A percentile compares a stretch with the other conserved stretches of the same genome.
phyloP scores from a whole-genome alignment of 2,329 filamentous ascomycete genomes.

The Colletotrichum eleusines region DNA sequence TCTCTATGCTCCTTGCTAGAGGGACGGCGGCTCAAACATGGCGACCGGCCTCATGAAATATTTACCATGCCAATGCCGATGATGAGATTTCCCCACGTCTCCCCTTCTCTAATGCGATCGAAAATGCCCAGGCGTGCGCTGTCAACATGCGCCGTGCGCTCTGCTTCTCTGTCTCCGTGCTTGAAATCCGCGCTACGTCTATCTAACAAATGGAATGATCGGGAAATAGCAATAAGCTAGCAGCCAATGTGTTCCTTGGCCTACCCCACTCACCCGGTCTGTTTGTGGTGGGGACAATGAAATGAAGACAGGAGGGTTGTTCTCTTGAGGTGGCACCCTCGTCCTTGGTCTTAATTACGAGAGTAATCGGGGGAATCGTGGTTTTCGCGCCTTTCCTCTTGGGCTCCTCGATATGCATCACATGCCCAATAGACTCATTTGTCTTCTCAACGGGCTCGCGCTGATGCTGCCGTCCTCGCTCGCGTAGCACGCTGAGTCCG shows the following conservation, averaged over 20 bases:
- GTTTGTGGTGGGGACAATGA: not conserved
- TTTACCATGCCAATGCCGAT: constrained; percentile 15
- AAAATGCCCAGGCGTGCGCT: not conserved
- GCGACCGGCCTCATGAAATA: not conserved
- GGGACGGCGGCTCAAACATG: not conserved
- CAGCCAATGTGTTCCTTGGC: not conserved
- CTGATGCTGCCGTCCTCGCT: constrained; percentile 79
- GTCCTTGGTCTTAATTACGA: not conserved
- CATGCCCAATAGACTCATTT: constrained; percentile 80
- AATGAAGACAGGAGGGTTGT: not conserved
- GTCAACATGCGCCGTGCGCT: constrained; percentile 1
- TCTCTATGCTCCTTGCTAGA: not conserved
- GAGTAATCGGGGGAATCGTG: constrained; percentile 10
- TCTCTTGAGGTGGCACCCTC: not conserved
- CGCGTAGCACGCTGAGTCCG: constrained; percentile 78
- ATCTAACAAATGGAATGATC: constrained; percentile 11
- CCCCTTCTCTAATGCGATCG: constrained; percentile 10
- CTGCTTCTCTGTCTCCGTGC: not conserved
- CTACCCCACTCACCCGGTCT: constrained; percentile 9
- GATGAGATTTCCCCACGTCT: not conserved
- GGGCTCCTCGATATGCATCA: constrained; percentile 45
- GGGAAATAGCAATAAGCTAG: not conserved
- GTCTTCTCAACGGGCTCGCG: constrained; percentile 76
- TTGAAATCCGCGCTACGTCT: constrained; percentile 16
- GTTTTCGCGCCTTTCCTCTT: not conserved